Evolutionary conservation across 1,139 yeast genomes (phyloP), one percentile per base, ranked within the genome.

Genomic region (Scheffersomyces cryptocercus): DNA sequence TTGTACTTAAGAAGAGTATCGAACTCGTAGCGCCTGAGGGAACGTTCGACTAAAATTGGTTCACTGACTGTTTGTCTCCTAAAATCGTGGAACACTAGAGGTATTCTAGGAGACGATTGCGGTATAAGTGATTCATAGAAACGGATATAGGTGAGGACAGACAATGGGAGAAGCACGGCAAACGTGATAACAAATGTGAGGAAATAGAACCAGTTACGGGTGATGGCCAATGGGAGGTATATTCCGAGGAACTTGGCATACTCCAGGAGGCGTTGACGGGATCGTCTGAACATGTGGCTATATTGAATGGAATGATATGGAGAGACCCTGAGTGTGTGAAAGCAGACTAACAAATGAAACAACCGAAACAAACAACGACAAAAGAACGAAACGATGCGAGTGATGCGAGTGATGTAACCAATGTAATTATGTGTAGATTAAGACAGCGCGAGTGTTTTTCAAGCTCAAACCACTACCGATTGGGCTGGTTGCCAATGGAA

Each of bases 41-140:
- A 46, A 32, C 39, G 56, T 53, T 34, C 61, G 64, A 39, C 61
- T 64, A 43, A 62, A 55, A 24, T 13, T 2, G 35, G 35, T 14
- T 14, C 35, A 31, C 35, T 31, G n/a, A 10, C 3, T 10, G 20
- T 14, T 20, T n/a, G n/a, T 5, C 11, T 3, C n/a, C 6, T 6
- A 5, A 4, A 2, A 15, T 11, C 6, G 35, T 31, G 15, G 37
- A 70, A 54, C 9, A 55, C 49, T 5, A 71, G 51, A 1, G 69
- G 67, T 1, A 67, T 49, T 10, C 48, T 33, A 4, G 68, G 58
- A 3, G 62, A 47, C 1, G 69, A 60, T 6, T 53, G 53, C 3
- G 77, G 77, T 13, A 73, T 59, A 16, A 73, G 54, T 29, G 59
- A 49, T 40, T 57, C 50, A 56, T 71, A 70, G 52, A 73, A 68